Evolutionary conservation across 2,329 filamentous ascomycete genomes (phyloP).

Genomic region (Tolypocladium sp.): DNA sequence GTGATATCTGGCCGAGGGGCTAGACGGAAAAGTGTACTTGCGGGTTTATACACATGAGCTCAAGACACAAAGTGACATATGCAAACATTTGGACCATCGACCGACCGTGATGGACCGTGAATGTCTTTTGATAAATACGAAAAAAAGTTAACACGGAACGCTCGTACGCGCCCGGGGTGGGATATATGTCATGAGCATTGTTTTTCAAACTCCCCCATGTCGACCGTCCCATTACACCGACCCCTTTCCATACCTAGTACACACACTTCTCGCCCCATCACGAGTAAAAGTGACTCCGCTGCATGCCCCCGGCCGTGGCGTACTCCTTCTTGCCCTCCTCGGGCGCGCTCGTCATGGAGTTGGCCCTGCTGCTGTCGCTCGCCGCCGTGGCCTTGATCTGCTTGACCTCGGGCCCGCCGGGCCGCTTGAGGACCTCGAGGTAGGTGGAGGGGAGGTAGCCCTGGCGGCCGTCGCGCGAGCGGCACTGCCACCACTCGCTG

Average conservation of each 20-base stretch:
- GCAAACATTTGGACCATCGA: not conserved
- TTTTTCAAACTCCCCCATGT: not conserved
- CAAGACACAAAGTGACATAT: not conserved
- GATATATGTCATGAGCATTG: not conserved
- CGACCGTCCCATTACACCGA: not conserved
- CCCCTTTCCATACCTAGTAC: not conserved
- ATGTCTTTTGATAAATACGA: not conserved
- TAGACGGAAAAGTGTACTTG: not conserved
- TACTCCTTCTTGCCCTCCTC: conserved; percentile 41
- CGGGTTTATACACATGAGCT: not conserved
- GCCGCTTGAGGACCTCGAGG: conserved; percentile 61
- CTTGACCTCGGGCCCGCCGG: conserved; percentile 36
- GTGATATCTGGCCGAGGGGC: not conserved
- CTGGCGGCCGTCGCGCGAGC: conserved; percentile 78
- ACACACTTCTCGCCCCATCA: conserved; percentile 16
- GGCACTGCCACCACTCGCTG: conserved; percentile 95
- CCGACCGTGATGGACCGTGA: not conserved
- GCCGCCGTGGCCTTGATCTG: conserved; percentile 40
- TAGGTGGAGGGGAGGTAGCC: conserved; percentile 91
- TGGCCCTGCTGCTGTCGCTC: conserved; percentile 37
- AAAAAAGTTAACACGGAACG: not conserved
- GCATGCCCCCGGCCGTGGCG: conserved; percentile 44
- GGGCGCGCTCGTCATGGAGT: conserved; percentile 38
- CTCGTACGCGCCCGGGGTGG: not conserved
- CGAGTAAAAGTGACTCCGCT: conserved; percentile 50